Percentiles rank a stretch among this genome's conserved stretches.
Evolutionary conservation across 2,329 filamentous ascomycete genomes (phyloP).

Genomic region (Nemania sp.): DNA sequence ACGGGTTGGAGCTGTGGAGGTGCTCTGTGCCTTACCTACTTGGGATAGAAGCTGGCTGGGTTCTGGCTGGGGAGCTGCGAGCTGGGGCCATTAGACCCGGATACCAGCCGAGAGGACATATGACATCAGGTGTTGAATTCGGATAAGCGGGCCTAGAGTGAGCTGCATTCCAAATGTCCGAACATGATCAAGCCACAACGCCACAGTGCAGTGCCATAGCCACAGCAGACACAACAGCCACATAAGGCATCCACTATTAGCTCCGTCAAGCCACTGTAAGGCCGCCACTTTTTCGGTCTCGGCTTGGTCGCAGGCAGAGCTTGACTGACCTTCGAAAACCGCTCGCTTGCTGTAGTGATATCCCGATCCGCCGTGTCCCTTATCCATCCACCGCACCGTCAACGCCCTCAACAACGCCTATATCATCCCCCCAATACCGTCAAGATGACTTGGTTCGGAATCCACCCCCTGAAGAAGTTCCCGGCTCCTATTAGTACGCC

Average conservation of each 20-base stretch:
- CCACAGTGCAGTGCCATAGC: background rate
- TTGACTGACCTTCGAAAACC: conserved; percentile 49
- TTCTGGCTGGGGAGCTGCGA: background rate
- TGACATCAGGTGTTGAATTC: conserved; percentile 34
- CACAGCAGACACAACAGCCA: conserved; percentile 16
- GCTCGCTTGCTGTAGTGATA: conserved; percentile 38
- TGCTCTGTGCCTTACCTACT: background rate
- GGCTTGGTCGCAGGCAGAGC: conserved; percentile 37
- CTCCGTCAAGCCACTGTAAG: conserved; percentile 18
- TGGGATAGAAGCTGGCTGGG: background rate
- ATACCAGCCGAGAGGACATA: conserved; percentile 31
- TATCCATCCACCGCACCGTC: conserved; percentile 37
- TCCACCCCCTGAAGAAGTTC: conserved; percentile 79
- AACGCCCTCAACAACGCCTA: conserved; percentile 54
- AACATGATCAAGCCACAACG: conserved; percentile 9
- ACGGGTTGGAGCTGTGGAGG: conserved; percentile 22
- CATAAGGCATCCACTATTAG: conserved; percentile 4
- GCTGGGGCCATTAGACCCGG: conserved; percentile 4
- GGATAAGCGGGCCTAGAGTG: conserved; percentile 10
- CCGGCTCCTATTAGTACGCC: conserved; percentile 80
- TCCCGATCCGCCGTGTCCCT: conserved; percentile 27
- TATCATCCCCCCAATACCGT: conserved; percentile 51
- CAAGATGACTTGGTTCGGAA: conserved; percentile 81
- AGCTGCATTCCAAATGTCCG: conserved; percentile 1
- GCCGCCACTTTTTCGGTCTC: conserved; percentile 30